phyloP scores from a whole-genome alignment of 352 stramenopile genomes.

The Ophiocytium majus region DNA sequence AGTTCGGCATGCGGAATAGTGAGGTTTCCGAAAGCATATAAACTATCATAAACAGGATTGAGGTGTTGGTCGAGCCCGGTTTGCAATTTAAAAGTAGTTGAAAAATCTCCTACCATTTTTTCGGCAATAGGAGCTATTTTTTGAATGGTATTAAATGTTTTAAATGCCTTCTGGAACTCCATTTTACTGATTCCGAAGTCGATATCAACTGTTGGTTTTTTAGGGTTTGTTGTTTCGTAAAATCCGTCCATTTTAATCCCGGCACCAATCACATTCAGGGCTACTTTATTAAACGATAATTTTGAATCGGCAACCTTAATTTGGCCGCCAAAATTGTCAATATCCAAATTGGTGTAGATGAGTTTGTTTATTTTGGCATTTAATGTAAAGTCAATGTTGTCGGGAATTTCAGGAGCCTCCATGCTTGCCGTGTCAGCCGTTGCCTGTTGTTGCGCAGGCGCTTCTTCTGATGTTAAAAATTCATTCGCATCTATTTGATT shows the following conservation, averaged over 20 bases:
- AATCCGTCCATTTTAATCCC: not conserved
- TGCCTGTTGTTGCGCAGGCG: not conserved
- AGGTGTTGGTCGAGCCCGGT: too few species aligned
- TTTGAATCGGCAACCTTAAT: not conserved
- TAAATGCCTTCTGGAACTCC: not conserved
- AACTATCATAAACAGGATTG: too few species aligned
- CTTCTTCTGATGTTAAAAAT: not conserved
- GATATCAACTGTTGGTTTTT: not conserved
- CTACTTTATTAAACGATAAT: not conserved
- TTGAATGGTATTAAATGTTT: constrained; percentile 16
- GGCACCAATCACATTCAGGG: not conserved
- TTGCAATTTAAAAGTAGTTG: too few species aligned
- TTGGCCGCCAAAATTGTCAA: not conserved
- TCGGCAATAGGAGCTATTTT: constrained; percentile 7
- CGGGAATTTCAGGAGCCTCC: not conserved
- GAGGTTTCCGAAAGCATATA: too few species aligned
- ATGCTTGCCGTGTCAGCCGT: not conserved
- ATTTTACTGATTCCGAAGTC: not conserved
- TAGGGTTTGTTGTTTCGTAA: constrained; percentile 16
- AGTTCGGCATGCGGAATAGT: too few species aligned
- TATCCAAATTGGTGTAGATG: not conserved
- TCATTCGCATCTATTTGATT: not conserved
- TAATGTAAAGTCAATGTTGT: constrained; percentile 6
- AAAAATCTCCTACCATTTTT: too few species aligned
- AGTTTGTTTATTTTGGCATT: constrained; percentile 4